Evolutionary conservation across 352 stramenopile species (phyloP), one percentile per base, ranked within the genome.

Genomic region (Pythium myriotylum): DNA sequence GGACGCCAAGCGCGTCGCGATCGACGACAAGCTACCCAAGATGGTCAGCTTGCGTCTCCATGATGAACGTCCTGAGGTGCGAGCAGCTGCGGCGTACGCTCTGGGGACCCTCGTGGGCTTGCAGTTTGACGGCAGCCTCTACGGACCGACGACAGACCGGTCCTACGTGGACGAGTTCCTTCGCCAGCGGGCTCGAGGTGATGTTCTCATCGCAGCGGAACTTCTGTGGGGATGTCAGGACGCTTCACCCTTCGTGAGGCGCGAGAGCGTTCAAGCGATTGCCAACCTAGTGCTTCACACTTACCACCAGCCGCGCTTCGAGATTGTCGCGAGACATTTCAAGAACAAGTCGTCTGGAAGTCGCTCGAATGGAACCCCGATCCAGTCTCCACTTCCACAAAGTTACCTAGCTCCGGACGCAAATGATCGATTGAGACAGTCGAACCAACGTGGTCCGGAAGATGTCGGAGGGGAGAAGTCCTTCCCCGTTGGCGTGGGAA

Each of bases 41-140:
- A 71, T 92, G 16, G 59, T 99, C 19, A 84, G 91, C 48, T 39
- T 73, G 12, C 79, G 94, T 2, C 76, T 99, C 2, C 67, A 78
- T 13, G 91, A 98, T 61, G 77, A 93, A 33, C 77, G 84, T 2
- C 79, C 94, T 8, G 87, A 97, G 76, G 94, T 99, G 10, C 81
- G 97, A 42, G 90, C 94, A 13, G 86, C 95, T 24, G 94, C 94
- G 7, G 91, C 94, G 8, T 98, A 97, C 72, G 95, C 97, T 16
- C 70, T 99, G 29, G 92, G 91, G 13, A 94, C 81, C 53, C 69
- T 99, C 7, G 84, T 99, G 40, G 92, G 93, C 1, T 77, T 91
- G 14, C 80, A 89, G 54, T 85, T 85, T 39, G 83, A 91, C 40
- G 73, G 74, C 1, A 81, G 73, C 13, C 51, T 73, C 27, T 79